These are phyloP conservation scores for Lentinula guzmanii DNA, from an alignment of 768 basidiomycete genomes.

Conservation along the genomic window DNA sequence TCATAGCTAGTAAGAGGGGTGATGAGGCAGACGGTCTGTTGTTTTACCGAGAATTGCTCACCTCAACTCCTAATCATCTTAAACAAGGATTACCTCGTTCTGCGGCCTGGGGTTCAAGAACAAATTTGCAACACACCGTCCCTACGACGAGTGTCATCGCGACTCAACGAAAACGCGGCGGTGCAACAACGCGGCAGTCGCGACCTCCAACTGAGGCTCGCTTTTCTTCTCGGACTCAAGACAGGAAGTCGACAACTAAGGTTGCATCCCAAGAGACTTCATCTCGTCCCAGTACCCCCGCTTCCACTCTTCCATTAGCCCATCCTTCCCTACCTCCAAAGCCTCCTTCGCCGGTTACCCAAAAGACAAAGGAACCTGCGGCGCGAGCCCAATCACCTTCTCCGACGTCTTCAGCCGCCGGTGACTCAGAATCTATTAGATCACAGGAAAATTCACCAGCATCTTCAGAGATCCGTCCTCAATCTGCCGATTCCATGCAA, in stretches of 20 bases:
- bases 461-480: constrained; percentile 32
- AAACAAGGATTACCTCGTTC: constrained; percentile 57
- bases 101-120: constrained; percentile 57
- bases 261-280: constrained; percentile 47
- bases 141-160: constrained; percentile 13
- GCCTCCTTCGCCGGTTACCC: constrained; percentile 35
- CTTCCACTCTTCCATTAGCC: constrained; percentile 33
- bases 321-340: constrained; percentile 28
- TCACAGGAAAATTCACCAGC: constrained; percentile 35
- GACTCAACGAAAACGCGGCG: constrained; percentile 37
- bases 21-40: constrained; percentile 52
- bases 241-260: constrained; percentile 35
- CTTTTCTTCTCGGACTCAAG: constrained; percentile 29
- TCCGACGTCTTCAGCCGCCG: constrained; percentile 43
- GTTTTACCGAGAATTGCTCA: constrained; percentile 9
- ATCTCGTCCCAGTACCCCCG: constrained; percentile 57
- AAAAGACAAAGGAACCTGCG: constrained; percentile 31
- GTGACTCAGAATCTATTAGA: constrained; percentile 39
- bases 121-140: constrained; percentile 16
- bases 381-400: constrained; percentile 24
- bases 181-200: constrained; percentile 37
- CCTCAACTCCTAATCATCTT: background rate
- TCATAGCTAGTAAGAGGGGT: constrained; percentile 45
- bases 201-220: constrained; percentile 34
- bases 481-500: constrained; percentile 29